phyloP scores from a whole-genome alignment of 169 alveolate genomes.

The Condylostoma magnum region DNA sequence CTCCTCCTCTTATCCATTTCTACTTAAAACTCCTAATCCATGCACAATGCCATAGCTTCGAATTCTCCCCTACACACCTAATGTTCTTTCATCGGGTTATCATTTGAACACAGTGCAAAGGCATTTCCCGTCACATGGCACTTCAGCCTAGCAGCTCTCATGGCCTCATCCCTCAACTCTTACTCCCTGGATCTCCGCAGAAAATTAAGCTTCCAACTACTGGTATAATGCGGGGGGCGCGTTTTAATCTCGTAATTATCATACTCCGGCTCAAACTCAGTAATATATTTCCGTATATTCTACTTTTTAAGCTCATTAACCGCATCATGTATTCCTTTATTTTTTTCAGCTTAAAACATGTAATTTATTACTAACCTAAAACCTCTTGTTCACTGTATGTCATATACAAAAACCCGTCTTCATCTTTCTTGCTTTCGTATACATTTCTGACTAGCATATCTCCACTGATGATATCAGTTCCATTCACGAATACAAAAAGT shows the following conservation, averaged over 20 bases:
- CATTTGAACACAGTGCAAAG: conserved; percentile 18
- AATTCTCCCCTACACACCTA: not conserved
- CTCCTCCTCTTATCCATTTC: conserved; percentile 34
- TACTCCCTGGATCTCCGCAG: conserved; percentile 17
- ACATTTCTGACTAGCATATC: conserved; percentile 55
- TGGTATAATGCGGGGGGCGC: conserved; percentile 7
- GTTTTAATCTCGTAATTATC: conserved; percentile 7
- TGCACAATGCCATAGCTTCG: conserved; percentile 5
- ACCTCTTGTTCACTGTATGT: conserved; percentile 61
- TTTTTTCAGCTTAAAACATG: conserved; percentile 16
- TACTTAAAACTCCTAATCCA: conserved; percentile 10
- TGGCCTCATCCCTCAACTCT: conserved; percentile 23
- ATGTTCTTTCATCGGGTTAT: conserved; percentile 17
- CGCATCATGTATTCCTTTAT: not conserved
- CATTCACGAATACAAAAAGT: conserved; percentile 49
- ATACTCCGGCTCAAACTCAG: conserved; percentile 22
- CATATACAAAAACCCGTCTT: conserved; percentile 73
- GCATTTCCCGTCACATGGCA: conserved; percentile 21
- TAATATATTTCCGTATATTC: not conserved
- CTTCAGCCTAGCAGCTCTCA: conserved; percentile 29
- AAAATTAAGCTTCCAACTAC: not conserved
- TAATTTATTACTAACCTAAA: conserved; percentile 38
- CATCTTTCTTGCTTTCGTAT: conserved; percentile 60
- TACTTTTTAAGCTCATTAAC: not conserved
- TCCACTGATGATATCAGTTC: conserved; percentile 50